phyloP scores from a whole-genome alignment of 2,329 filamentous ascomycete genomes.

The Paracamarosporium sp. region DNA sequence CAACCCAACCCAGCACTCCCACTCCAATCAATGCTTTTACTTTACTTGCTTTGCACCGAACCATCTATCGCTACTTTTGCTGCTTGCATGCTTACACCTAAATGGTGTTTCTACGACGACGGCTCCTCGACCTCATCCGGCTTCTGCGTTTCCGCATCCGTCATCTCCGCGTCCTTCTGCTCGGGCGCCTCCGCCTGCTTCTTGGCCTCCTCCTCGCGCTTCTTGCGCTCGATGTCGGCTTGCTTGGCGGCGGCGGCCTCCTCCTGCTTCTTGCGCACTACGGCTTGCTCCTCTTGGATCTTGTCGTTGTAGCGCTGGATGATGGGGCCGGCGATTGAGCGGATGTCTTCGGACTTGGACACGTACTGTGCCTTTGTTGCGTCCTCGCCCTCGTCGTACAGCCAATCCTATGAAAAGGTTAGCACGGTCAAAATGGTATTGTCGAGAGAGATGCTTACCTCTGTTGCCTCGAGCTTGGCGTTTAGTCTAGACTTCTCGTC shows the following conservation, averaged over 20 bases:
- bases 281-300: conserved; percentile 83
- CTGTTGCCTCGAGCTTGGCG: conserved; percentile 79
- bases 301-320: conserved; percentile 96
- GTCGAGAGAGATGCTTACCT: conserved; percentile 67
- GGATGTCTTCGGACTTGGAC: conserved; percentile 95
- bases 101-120: conserved; percentile 20
- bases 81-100: background rate
- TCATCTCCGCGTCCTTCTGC: conserved; percentile 62
- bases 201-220: conserved; percentile 75
- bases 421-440: conserved; percentile 5
- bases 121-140: conserved; percentile 49
- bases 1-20: conserved; percentile 8
- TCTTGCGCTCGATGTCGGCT: conserved; percentile 75
- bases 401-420: conserved; percentile 76
- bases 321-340: conserved; percentile 86
- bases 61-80: conserved; percentile 4
- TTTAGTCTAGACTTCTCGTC: conserved; percentile 90
- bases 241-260: conserved; percentile 67
- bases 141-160: conserved; percentile 59
- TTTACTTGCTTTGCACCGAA: background rate
- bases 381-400: conserved; percentile 97
- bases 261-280: conserved; percentile 70
- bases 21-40: conserved; percentile 15
- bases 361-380: conserved; percentile 92
- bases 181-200: conserved; percentile 57